Base-by-base conservation (phyloP, 2,329 filamentous ascomycete species). In the Fusarium subglutinans region DNA sequence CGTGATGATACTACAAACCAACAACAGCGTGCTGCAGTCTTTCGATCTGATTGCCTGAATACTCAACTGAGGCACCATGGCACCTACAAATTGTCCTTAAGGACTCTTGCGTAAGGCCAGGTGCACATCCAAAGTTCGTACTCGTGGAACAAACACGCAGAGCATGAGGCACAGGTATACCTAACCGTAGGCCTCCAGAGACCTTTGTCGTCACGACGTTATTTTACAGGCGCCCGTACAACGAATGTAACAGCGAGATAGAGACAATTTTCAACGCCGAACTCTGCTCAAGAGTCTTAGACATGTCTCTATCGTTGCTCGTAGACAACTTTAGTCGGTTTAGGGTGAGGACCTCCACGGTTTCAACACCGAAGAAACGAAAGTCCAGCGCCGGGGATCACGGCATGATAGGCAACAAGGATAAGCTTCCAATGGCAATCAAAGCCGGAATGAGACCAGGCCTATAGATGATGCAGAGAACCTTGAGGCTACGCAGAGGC, bases 381-480 rank as follows among this genome's bases (percentile, higher is more conserved):
- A 55, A 65, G 41, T 47, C 47, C 51, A 22, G 38, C 60, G 47
- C 35, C n/a, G 56, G 63, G 69, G 55, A 44, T 63, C 71, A 69
- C 72, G 45, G 44, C 72, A 74, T 73, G 44, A 56, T 59, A 63
- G 61, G 53, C 63, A 48, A 35, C 47, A 51, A 60, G 66, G 69
- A 61, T 50, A 24, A 37, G 35, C 37, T 66, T 56, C 57, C 48
- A 70, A 61, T 45, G 50, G 35, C 53, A 55, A 55, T 43, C 54
- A 41, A 45, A 54, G 51, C 64, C 51, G 59, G 64, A 64, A 61
- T 53, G 58, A 58, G 59, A 38, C 63, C 59, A 72, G 66, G 48
- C 65, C 60, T 66, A 65, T 56, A 72, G 74, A 78, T 77, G 68
- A 78, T 66, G 77, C 64, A 78, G 63, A 78, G 65, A 69, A 65